These are phyloP conservation scores for Xylogone sp. DNA, from an alignment of 2,329 filamentous ascomycete species.

Conservation along the genomic window DNA sequence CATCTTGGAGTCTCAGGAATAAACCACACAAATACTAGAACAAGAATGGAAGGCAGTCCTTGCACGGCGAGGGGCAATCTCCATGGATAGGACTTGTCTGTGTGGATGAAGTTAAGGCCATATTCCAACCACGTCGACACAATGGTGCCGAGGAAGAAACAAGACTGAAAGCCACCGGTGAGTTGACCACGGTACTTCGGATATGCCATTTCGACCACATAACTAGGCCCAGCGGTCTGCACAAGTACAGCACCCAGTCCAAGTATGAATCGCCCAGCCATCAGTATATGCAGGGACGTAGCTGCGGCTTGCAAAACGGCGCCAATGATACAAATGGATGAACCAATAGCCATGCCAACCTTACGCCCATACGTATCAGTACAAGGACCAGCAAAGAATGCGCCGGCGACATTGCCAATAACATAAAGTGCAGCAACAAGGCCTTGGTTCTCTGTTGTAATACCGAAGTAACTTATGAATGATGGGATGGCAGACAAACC, in stretches of 20 bases:
- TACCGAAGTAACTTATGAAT: neutral
- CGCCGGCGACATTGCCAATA: conserved; percentile 43
- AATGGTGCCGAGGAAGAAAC: neutral
- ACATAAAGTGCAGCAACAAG: conserved; percentile 48
- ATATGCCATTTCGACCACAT: conserved; percentile 58
- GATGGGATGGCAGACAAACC: neutral
- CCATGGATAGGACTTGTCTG: conserved; percentile 20
- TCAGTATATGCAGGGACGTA: conserved; percentile 15
- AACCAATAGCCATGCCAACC: conserved; percentile 43
- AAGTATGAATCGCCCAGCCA: conserved; percentile 50
- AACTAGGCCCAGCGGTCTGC: conserved; percentile 54
- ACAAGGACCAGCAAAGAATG: conserved; percentile 43
- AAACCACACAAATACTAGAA: conserved; percentile 21
- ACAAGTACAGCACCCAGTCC: conserved; percentile 56
- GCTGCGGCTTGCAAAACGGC: conserved; percentile 38
- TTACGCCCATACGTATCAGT: conserved; percentile 45
- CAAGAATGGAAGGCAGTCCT: conserved; percentile 43
- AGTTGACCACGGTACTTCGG: conserved; percentile 50
- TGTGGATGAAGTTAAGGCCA: conserved; percentile 30
- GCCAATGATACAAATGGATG: conserved; percentile 40
- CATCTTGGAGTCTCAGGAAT: conserved; percentile 1
- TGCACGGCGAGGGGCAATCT: conserved; percentile 38
- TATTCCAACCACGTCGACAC: conserved; percentile 48
- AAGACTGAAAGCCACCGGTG: neutral
- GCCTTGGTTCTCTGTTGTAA: neutral